Base-by-base conservation (phyloP, 352 stramenopile genomes). In the Globisporangium carolinianum region DNA sequence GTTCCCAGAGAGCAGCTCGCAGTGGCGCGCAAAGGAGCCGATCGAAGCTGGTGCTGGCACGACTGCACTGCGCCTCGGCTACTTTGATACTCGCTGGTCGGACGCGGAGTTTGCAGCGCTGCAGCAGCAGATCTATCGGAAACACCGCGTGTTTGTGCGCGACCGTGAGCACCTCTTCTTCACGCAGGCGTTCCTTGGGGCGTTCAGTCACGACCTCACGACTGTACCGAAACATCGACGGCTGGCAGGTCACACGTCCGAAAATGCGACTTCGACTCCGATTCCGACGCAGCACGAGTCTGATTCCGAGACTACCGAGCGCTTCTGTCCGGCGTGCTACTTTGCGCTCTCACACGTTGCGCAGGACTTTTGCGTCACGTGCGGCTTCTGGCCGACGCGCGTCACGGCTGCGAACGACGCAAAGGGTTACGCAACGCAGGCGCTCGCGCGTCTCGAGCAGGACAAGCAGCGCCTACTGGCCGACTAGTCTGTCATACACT, bases 11-110 rank as follows among this genome's bases (percentile, higher is more conserved):
- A 80, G 73, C 14, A 86, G 78, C 35, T 88, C 82, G 4, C 86
- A 91, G 48, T 97, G 88, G 88, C 83, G 88, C 5, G 59, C 71
- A 8, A 97, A 97, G 59, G 74, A 96, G 67, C 88, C 88, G 1
- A 97, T 97, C 55, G 88, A 97, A 52, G 63, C 87, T 50, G 88
- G 88, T 45, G 69, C 76, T 1, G 88, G 88, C 5, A 90, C 79
- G 17, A 95, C 85, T 0, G 67, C 72, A 38, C 66, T 91, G 10
- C 71, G 81, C 5, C 67, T 83, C 32, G 81, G 81, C 6, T 83
- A 76, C 63, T 91, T 91, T 55, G 71, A 88, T 53, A 51, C 56
- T 35, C 60, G 68, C 53, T 83, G 66, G 66, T 68, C 60, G 0
- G 51, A 63, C 32, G 49, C 69, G 14, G 72, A 79, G 57, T 87